Evolutionary conservation across 2,329 filamentous ascomycete species (phyloP), one percentile per base, ranked within the genome.

Genomic region (Diaporthe velutina): DNA sequence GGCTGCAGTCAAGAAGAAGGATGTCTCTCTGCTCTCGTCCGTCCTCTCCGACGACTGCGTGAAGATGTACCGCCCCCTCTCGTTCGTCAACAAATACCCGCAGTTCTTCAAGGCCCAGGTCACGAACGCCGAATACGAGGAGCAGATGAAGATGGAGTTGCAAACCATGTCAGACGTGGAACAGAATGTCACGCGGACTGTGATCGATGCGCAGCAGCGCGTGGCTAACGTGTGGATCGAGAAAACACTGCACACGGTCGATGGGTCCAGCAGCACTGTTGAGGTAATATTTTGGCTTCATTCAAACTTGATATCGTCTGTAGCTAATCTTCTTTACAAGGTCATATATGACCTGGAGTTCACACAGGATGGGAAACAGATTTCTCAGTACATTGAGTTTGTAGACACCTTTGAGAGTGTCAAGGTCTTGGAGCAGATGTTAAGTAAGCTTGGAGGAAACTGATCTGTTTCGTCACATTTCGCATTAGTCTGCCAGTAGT

Each of bases 91-190:
- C 30, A 73, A 73, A 28, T 78, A 79, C 70, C 75, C 78, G 22
- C 74, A 77, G 45, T 77, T 78, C 77, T 78, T 79, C 71, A 76
- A 75, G 54, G 30, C 75, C n/a, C 33, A 74, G 42, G 72, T 77
- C n/a, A 75, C 75, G 30, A 79, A 79, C 52, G 77, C 77, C 57
- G 78, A 79, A 48, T 79, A 79, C 42, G 77, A 78, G 50, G 75
- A 77, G 6, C 77, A 76, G 57, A 58, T 33, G 67, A 22, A 48
- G n/a, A 66, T 74, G 73, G 25, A 72, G 40, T n/a, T 78, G 17
- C 67, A 75, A 3, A 78, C 76, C 19, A 78, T 76, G 72, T 38
- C 71, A 57, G 78, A 78, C 48, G 75, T 77, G 8, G 35, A 25
- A 1, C 74, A 77, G 55, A 74, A 75, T 7, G 74, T 79, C 61